phyloP scores from a whole-genome alignment of 495 filamentous ascomycete genomes.

The Cudoniella acicularis region DNA sequence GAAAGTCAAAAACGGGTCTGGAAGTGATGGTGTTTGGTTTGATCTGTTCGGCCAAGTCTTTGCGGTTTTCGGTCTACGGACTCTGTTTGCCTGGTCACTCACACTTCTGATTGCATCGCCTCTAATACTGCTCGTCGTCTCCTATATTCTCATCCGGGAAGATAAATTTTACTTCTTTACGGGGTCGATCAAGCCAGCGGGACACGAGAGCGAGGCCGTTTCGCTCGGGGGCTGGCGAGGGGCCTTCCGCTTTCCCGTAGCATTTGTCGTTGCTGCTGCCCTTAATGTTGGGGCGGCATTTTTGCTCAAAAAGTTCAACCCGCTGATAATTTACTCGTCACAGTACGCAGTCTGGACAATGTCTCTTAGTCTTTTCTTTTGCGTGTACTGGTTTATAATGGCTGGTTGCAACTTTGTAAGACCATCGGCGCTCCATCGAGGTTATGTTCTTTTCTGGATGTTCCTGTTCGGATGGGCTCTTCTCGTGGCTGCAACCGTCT shows the following conservation, averaged over 20 bases:
- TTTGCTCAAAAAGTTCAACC: conserved; percentile 77
- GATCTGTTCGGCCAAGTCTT: conserved; percentile 83
- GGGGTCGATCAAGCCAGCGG: conserved; percentile 50
- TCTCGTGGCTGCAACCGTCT: conserved; percentile 68
- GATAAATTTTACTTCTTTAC: conserved; percentile 84
- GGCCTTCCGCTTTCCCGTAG: conserved; percentile 77
- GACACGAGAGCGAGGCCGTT: conserved; percentile 57
- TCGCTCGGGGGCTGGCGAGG: conserved; percentile 74
- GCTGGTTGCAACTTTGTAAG: conserved; percentile 74
- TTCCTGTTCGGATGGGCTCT: conserved; percentile 69
- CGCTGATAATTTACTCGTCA: conserved; percentile 81
- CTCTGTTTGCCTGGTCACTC: conserved; percentile 83
- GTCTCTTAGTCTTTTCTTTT: conserved; percentile 79
- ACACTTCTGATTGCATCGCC: conserved; percentile 76
- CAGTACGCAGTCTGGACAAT: conserved; percentile 77
- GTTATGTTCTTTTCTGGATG: conserved; percentile 80
- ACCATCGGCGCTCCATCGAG: conserved; percentile 81
- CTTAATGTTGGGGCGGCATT: conserved; percentile 70
- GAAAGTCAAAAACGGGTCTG: conserved; percentile 62
- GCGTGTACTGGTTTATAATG: conserved; percentile 79
- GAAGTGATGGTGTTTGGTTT: conserved; percentile 83
- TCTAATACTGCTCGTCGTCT: conserved; percentile 62
- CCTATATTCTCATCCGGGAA: conserved; percentile 58
- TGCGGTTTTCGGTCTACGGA: conserved; percentile 72
- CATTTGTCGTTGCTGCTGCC: conserved; percentile 64